Base-by-base conservation (phyloP, 2,329 filamentous ascomycete genomes). In the Triangularia verruculosa region DNA sequence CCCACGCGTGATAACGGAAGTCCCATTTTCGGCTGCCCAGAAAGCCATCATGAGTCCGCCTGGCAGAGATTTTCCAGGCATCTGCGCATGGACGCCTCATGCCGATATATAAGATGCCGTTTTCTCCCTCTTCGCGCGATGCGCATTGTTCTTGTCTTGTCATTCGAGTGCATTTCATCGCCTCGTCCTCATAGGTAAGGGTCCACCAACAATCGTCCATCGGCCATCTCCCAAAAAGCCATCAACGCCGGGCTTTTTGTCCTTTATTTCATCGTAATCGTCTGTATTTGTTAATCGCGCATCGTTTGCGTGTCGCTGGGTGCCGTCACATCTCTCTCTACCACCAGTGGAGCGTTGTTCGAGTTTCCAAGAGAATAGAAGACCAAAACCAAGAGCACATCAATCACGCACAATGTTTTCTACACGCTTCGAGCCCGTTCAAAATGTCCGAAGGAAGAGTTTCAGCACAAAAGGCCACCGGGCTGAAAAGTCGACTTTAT, bases 401-500 rank as follows among this genome's bases (percentile, higher is more conserved):
- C 13, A 69, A 27, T 59, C 71, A 76, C 72, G 25, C 71, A 76
- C 72, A 27, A 85, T 83, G 83, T 85, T 83, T 70, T 76, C 77
- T 69, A 78, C 78, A 72, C 78, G 79, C 64, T 76, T 77, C 58
- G 79, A 83, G 54, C 62, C 61, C 27, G 51, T 28, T 27, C 51
- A 54, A 28, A 17, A 73, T 32, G 77, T 78, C 22, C 77, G 74
- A 30, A 80, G 69, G 77, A 82, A 77, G 75, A 85, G 81, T 74
- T 84, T 83, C 64, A 82, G 82, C 59, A n/a, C n/a, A n/a, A 85
- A 83, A 67, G 75, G 79, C 66, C 79, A 83, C 62, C 83, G 83
- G 66, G 70, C 70, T 24, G 78, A 75, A 69, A 84, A 82, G 68
- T 81, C 83, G 4, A 83, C 74, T 70, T 78, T 82, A 2, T 86